Evolutionary conservation across 2,329 filamentous ascomycete genomes (phyloP), one percentile per base, ranked within the genome.

Genomic region (Pyricularia sp.): DNA sequence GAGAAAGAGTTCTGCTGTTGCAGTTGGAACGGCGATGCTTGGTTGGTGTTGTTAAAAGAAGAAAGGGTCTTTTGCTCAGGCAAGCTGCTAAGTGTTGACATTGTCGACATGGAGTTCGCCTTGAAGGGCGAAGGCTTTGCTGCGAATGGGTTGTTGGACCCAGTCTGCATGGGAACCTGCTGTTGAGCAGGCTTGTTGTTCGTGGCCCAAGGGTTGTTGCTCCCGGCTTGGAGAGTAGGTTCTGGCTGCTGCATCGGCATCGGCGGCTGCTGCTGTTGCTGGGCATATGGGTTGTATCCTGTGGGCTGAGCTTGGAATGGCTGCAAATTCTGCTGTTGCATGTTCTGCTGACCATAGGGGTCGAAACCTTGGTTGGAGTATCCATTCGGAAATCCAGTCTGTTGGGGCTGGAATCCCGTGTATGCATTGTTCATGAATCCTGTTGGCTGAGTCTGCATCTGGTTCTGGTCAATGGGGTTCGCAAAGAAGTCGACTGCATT

Each of bases 71-170:
- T 90, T 73, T 96, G 91, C 76, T 97, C 93, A 31, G 88, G 88
- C 19, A 97, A 80, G 3, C 88, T 86, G 70, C 86, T 85, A 63
- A 97, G 82, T 2, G 88, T 86, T 13, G 91, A 87, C 66, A 89
- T 85, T 2, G 88, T 86, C 13, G 91, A 87, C 66, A 89, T 85
- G 8, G 84, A 80, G 31, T 82, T 80, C 24, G 79, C 74, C 60
- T 82, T 82, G 67, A 79, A 84, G 68, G 79, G 82, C 73, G 78
- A 87, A 73, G 78, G 85, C 72, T 80, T 87, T 13, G 84, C 81
- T 2, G 94, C 93, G 73, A 99, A 99, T 2, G 94, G 94, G 74
- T 99, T 99, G 80, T 99, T 99, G 19, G 94, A 97, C 62, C 94
- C 94, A 2, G 94, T 99, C 3, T 90, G 88, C 73, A 91, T 89